Evolutionary conservation across 108 stramenopile genomes (phyloP).

Genomic region (Seminavis robusta): DNA sequence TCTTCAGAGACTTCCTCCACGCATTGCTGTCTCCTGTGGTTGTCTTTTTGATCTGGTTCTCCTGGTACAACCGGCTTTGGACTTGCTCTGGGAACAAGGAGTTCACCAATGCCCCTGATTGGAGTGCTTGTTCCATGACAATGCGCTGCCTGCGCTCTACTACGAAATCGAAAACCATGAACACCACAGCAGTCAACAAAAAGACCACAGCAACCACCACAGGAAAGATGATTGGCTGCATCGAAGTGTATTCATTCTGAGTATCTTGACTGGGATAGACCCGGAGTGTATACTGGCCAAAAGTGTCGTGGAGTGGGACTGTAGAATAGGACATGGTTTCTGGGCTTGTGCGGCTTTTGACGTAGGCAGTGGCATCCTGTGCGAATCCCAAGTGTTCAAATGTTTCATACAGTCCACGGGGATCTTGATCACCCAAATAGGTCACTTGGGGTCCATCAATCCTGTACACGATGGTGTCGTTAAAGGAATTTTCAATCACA

Average conservation of each 20-base stretch:
- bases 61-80: too few relatives aligned
- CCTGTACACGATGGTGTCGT: slow-evolving; percentile 28
- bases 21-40: too few relatives aligned
- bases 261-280: background rate
- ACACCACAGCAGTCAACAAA: slow-evolving; percentile 4
- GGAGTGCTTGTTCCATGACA: background rate
- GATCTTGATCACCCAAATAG: slow-evolving; percentile 38
- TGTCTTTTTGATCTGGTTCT: too few relatives aligned
- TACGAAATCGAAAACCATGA: background rate
- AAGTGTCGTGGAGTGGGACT: background rate
- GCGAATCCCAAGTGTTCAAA: slow-evolving; percentile 7
- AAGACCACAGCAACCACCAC: background rate
- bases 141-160: slow-evolving; percentile 5
- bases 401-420: slow-evolving; percentile 31
- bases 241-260: background rate
- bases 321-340: background rate
- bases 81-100: too few relatives aligned
- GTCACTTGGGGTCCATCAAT: slow-evolving; percentile 26
- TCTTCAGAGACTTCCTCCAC: too few relatives aligned
- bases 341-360: background rate
- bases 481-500: slow-evolving; percentile 33
- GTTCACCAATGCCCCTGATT: too few relatives aligned
- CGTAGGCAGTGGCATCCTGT: background rate
- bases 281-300: background rate
- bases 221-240: background rate